Base-by-base conservation (phyloP, 2,329 filamentous ascomycete genomes). In the Aaosphaeria arxii region DNA sequence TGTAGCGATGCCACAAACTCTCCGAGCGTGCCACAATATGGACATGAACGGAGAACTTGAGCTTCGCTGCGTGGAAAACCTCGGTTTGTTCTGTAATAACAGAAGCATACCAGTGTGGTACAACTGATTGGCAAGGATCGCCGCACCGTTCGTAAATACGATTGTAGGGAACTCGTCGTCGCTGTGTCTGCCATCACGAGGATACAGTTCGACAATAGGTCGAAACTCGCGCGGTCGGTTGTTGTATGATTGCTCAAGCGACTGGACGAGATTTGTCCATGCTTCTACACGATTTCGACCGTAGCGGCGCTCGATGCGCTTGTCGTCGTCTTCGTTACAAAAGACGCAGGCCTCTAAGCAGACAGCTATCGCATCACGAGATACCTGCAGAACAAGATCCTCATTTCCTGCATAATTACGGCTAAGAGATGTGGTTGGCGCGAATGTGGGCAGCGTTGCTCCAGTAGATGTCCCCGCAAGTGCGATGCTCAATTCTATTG, bases 81-180 rank as follows among this genome's bases (percentile, higher is more conserved):
- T 71, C 13, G 80, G 79, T 49, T 75, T 76, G 54, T 76, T 72
- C 47, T 76, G 76, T 13, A 83, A 70, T 47, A 83, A 62, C 0
- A 81, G 58, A 6, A 81, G 59, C 68, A 79, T 78, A 2, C 78
- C 77, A 1, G 79, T 79, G 53, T 83, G 80, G 55, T 81, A 82
- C 3, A 82, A 65, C 54, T 82, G 79, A 50, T 81, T 83, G 3
- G 71, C 71, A 2, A 75, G 69, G 4, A 71, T 59, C 0, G 71
- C 74, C 0, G 74, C 69, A 1, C 71, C 72, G 42, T 72, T 74
- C 4, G 73, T 73, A 53, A 77, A 79, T 0, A 80, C 59, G 13
- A 81, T 59, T 0, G 74, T 70, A 1, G 69, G 69, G 45, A 72
- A 73, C 13, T 59, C 59, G 31, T 62, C 51, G 11, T 62, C 58